Evolutionary conservation across 139 green algal species (phyloP).

Genomic region (Zygnema circumcarinatum): DNA sequence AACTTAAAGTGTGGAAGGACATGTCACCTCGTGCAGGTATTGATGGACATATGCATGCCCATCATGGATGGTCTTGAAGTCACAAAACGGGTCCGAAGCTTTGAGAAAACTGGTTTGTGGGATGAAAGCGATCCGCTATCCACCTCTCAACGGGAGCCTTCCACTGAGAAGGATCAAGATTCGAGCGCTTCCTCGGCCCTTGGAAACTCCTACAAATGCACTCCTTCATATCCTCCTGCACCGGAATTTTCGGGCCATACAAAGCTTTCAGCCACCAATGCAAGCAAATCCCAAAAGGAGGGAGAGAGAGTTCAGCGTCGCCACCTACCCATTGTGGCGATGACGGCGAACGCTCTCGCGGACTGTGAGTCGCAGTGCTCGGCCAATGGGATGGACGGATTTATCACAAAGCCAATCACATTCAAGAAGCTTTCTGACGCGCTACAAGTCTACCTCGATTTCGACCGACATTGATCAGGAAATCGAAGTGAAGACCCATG

Average conservation of each 20-base stretch:
- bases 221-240: neutral
- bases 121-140: neutral
- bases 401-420: slow-evolving; percentile 55
- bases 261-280: neutral
- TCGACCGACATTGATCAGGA: neutral
- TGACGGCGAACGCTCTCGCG: slow-evolving; percentile 85
- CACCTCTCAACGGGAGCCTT: neutral
- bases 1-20: no score
- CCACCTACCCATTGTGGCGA: slow-evolving; percentile 83
- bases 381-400: slow-evolving; percentile 53
- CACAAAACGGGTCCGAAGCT: slow-evolving; percentile 42
- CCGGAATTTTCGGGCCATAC: neutral
- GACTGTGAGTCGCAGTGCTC: slow-evolving; percentile 79
- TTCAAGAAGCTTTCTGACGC: slow-evolving; percentile 32
- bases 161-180: neutral
- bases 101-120: slow-evolving; percentile 42
- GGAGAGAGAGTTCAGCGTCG: slow-evolving; percentile 4
- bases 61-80: slow-evolving; percentile 50
- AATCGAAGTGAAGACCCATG: no score
- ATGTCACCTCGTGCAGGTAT: slow-evolving; percentile 21
- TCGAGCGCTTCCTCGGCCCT: neutral
- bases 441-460: slow-evolving; percentile 6
- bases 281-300: neutral
- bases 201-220: neutral
- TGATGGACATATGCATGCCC: slow-evolving; percentile 58